phyloP scores from a whole-genome alignment of 2,329 filamentous ascomycete genomes.

The Fusarium drepaniforme region DNA sequence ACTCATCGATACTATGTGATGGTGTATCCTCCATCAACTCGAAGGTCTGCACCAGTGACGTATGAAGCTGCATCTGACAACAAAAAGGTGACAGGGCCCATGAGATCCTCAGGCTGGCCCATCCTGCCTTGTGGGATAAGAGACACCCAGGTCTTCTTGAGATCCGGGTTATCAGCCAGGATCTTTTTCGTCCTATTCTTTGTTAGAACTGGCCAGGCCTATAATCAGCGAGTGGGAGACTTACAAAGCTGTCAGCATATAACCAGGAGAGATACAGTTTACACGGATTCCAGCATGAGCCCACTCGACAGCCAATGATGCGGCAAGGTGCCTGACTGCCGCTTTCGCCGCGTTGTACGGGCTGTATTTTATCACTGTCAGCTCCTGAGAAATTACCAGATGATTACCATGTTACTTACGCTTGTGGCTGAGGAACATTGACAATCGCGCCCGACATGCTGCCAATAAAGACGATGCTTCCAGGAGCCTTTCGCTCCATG shows the following conservation, averaged over 20 bases:
- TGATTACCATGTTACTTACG: conserved; percentile 54
- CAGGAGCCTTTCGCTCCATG: conserved; percentile 81
- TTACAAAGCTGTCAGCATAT: conserved; percentile 95
- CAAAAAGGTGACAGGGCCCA: conserved; percentile 91
- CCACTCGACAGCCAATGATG: conserved; percentile 94
- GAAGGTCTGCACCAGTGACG: conserved; percentile 78
- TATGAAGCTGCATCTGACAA: conserved; percentile 83
- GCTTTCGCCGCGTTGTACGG: conserved; percentile 96
- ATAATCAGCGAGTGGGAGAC: conserved; percentile 45
- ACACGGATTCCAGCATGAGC: conserved; percentile 87
- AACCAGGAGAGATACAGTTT: conserved; percentile 94
- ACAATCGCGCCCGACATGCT: conserved; percentile 95
- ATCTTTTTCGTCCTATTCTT: conserved; percentile 84
- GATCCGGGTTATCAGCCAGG: conserved; percentile 92
- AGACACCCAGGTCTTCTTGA: conserved; percentile 90
- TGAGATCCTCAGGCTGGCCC: conserved; percentile 90
- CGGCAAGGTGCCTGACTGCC: conserved; percentile 87
- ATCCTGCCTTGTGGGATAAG: conserved; percentile 94
- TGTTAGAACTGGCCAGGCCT: not conserved
- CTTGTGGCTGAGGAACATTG: conserved; percentile 94
- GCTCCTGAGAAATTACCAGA: not conserved
- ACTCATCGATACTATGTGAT: conserved; percentile 67
- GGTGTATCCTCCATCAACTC: conserved; percentile 88
- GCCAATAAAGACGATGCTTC: conserved; percentile 93
- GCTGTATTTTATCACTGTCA: conserved; percentile 47